Percentiles rank a stretch among this genome's conserved stretches.
phyloP scores from a whole-genome alignment of 2,329 filamentous ascomycete species.

The Fusarium sp. region DNA sequence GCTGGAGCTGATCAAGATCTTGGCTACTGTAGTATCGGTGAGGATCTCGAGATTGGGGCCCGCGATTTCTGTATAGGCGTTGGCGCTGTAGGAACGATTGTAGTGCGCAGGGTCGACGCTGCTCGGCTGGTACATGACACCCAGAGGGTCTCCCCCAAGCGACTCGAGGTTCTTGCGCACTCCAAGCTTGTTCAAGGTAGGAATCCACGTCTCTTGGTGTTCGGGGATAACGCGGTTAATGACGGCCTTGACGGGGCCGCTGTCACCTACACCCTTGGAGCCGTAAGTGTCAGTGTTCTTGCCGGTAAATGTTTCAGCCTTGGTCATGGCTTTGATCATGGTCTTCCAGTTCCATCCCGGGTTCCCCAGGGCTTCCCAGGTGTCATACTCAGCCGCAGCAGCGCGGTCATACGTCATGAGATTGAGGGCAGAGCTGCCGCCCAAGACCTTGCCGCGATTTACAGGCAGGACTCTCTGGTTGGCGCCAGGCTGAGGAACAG shows the following conservation, averaged over 20 bases:
- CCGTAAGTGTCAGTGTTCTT: constrained; percentile 40
- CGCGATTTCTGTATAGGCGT: constrained; percentile 56
- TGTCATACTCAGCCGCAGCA: constrained; percentile 46
- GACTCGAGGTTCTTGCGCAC: constrained; percentile 53
- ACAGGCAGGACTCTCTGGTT: constrained; percentile 36
- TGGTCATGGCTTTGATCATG: constrained; percentile 26
- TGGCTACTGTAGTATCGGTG: constrained; percentile 37
- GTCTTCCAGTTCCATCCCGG: constrained; percentile 52
- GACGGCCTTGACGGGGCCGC: constrained; percentile 41
- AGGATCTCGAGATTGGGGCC: constrained; percentile 52
- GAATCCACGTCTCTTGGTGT: constrained; percentile 57
- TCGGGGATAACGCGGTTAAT: constrained; percentile 56
- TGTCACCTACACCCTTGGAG: constrained; percentile 31
- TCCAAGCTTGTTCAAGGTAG: constrained; percentile 57
- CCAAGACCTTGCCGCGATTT: constrained; percentile 44
- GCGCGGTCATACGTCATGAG: constrained; percentile 48
- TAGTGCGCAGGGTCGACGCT: constrained; percentile 58
- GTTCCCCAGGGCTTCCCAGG: constrained; percentile 54
- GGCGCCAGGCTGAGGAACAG: constrained; percentile 43
- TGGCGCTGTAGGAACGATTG: constrained; percentile 60
- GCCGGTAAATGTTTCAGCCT: constrained; percentile 38
- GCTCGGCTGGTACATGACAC: constrained; percentile 60
- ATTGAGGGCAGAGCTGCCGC: constrained; percentile 48
- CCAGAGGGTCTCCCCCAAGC: constrained; percentile 58
- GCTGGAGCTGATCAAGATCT: constrained; percentile 16